Conservation (phyloP, 2,329 filamentous ascomycete genomes). For the Gaeumannomyces sp. region DNA sequence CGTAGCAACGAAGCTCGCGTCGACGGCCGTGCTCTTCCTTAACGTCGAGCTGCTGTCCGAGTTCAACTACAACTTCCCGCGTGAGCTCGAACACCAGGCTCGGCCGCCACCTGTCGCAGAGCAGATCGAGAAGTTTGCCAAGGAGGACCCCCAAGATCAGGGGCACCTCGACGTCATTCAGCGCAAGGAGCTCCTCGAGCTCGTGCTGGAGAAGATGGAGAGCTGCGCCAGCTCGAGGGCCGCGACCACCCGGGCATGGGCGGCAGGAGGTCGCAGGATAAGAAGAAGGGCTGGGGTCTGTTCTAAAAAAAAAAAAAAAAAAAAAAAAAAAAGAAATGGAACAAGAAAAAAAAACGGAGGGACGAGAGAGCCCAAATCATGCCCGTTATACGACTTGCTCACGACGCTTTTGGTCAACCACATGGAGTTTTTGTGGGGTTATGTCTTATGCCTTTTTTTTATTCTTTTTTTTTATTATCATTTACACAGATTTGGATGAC, state of each 20-base stretch:
- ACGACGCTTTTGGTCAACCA: not conserved
- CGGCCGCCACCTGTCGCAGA: constrained; percentile 71
- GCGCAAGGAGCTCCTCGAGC: constrained; percentile 85
- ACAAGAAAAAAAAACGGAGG: not conserved
- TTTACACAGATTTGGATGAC: not conserved
- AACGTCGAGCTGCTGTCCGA: constrained; percentile 95
- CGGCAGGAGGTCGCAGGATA: constrained; percentile 18
- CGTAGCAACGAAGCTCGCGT: constrained; percentile 88
- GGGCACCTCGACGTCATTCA: constrained; percentile 85
- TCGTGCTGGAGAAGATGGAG: constrained; percentile 95
- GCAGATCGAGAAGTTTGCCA: constrained; percentile 83
- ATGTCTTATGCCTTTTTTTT: not conserved
- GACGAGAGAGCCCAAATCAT: not conserved
- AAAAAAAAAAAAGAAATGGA: not conserved
- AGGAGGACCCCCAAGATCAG: constrained; percentile 88
- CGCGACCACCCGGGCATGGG: constrained; percentile 48
- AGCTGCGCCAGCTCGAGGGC: constrained; percentile 77
- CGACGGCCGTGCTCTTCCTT: constrained; percentile 91
- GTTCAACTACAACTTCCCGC: constrained; percentile 96
- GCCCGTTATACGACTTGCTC: not conserved
- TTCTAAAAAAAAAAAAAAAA: constrained; percentile 28
- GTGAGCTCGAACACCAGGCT: constrained; percentile 84
- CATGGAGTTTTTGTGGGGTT: not conserved
- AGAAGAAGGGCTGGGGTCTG: constrained; percentile 43
- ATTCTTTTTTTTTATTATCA: not conserved